Conservation (phyloP, 495 filamentous ascomycete genomes). For the Tuber umbilicatum region DNA sequence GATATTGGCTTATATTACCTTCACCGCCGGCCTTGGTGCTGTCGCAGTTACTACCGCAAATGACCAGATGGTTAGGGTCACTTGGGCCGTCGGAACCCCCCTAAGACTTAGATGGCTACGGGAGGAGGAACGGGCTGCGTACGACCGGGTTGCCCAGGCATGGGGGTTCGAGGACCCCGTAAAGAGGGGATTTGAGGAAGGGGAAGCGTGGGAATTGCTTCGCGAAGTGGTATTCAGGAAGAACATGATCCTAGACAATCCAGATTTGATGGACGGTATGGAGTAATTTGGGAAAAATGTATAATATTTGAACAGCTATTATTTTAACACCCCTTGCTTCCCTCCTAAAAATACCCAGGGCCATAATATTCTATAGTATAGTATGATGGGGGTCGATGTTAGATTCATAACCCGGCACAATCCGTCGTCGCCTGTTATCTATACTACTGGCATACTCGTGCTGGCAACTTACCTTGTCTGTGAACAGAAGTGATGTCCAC, state of each 20-base stretch:
- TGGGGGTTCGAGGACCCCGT: slow-evolving; percentile 84
- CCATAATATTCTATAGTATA: background rate
- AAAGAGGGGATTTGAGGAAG: slow-evolving; percentile 81
- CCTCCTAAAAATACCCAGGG: background rate
- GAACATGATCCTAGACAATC: slow-evolving; percentile 82
- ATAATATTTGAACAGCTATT: slow-evolving; percentile 4
- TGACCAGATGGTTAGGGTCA: slow-evolving; percentile 89
- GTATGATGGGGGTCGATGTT: background rate
- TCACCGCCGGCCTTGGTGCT: slow-evolving; percentile 71
- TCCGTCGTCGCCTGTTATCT: background rate
- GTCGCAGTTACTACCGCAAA: slow-evolving; percentile 78
- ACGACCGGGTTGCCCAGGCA: slow-evolving; percentile 74
- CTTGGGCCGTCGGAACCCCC: slow-evolving; percentile 74
- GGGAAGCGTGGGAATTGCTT: slow-evolving; percentile 77
- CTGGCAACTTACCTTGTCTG: background rate
- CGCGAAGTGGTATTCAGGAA: slow-evolving; percentile 70
- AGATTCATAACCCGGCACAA: background rate
- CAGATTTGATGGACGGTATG: slow-evolving; percentile 88
- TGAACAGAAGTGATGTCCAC: background rate
- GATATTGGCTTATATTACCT: slow-evolving; percentile 70
- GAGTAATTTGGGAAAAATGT: slow-evolving; percentile 46
- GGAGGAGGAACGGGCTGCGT: slow-evolving; percentile 84
- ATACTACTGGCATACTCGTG: background rate
- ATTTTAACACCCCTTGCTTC: background rate
- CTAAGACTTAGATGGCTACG: slow-evolving; percentile 78